Evolutionary conservation across 108 stramenopile genomes (phyloP).

Genomic region (Schizochytrium sp.): DNA sequence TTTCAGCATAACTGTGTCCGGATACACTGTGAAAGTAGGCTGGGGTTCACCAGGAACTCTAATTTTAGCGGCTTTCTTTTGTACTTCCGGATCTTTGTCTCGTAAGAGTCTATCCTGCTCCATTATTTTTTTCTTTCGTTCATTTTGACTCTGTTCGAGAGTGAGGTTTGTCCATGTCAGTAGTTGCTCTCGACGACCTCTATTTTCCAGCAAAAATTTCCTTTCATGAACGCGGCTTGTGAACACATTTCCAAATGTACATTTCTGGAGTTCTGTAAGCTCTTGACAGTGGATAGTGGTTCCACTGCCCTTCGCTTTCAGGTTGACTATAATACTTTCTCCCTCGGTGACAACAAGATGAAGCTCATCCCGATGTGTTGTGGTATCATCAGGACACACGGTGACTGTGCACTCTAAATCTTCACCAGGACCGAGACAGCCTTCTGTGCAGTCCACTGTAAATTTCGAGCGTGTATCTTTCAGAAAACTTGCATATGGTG

Average conservation of each 20-base stretch:
- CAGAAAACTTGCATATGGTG: slow-evolving; percentile 75
- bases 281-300: slow-evolving; percentile 77
- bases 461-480: slow-evolving; percentile 74
- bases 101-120: slow-evolving; percentile 31
- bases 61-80: slow-evolving; percentile 55
- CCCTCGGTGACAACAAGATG: slow-evolving; percentile 77
- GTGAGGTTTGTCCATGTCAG: slow-evolving; percentile 77
- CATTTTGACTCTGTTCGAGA: slow-evolving; percentile 61
- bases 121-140: slow-evolving; percentile 66
- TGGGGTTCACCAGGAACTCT: background rate
- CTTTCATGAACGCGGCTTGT: slow-evolving; percentile 69
- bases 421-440: slow-evolving; percentile 75
- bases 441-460: slow-evolving; percentile 73
- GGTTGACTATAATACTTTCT: slow-evolving; percentile 64
- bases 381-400: slow-evolving; percentile 76
- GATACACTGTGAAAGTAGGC: background rate
- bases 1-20: background rate
- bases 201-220: slow-evolving; percentile 79
- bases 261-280: slow-evolving; percentile 60
- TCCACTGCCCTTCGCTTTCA: slow-evolving; percentile 73
- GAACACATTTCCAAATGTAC: slow-evolving; percentile 76
- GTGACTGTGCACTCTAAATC: slow-evolving; percentile 66
- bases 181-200: slow-evolving; percentile 75
- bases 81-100: slow-evolving; percentile 68
- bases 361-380: slow-evolving; percentile 74